phyloP scores from a whole-genome alignment of 352 stramenopile species.

The Pythium apleroticum region DNA sequence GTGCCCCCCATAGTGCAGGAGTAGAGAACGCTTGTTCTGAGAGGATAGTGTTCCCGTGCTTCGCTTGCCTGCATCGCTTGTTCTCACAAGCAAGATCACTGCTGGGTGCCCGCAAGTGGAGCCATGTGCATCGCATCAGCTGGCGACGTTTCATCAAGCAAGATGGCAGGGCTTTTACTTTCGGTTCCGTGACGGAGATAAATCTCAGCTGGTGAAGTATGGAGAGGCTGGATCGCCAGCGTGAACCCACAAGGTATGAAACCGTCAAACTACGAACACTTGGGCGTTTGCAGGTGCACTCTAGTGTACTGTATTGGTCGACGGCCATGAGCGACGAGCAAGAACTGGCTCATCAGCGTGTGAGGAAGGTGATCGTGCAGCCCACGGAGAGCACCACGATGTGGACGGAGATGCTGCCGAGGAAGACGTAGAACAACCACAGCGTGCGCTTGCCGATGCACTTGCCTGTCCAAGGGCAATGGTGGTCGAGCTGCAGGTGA shows the following conservation, averaged over 20 bases:
- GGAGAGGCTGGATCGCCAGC: background rate
- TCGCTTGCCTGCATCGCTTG: too few relatives aligned
- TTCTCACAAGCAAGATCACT: background rate
- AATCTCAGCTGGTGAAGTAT: background rate
- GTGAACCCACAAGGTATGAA: background rate
- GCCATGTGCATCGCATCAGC: background rate
- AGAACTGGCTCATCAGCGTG: constrained; percentile 2
- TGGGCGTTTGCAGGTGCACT: too few relatives aligned
- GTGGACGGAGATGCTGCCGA: constrained; percentile 42
- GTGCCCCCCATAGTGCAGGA: background rate
- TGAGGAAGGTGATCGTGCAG: constrained; percentile 25
- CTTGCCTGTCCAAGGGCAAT: constrained; percentile 75
- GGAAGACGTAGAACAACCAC: constrained; percentile 43
- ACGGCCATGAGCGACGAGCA: background rate
- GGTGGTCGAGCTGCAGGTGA: constrained; percentile 67
- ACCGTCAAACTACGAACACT: background rate
- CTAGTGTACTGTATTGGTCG: background rate
- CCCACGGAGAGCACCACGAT: constrained; percentile 30
- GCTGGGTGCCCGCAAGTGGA: background rate
- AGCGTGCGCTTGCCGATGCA: constrained; percentile 60
- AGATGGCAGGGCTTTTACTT: background rate
- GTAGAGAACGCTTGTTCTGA: background rate
- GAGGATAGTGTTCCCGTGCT: too few relatives aligned
- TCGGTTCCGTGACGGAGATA: too few relatives aligned
- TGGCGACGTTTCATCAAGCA: background rate